Conservation (phyloP, 2,329 filamentous ascomycete genomes). For the Paraphoma chrysanthemicola region DNA sequence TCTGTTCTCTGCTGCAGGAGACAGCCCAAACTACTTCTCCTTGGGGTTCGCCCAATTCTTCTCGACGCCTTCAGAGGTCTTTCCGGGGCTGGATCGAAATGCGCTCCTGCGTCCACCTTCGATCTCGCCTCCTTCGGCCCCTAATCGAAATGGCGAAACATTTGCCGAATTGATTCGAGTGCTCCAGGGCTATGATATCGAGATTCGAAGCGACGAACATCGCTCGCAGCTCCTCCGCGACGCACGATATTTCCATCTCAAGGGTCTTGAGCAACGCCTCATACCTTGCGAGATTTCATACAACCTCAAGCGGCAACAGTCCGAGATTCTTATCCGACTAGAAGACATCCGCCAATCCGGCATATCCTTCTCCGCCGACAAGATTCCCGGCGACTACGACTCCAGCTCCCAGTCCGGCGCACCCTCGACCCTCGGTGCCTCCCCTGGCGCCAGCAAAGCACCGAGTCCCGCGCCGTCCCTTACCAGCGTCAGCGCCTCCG, state of each 20-base stretch:
- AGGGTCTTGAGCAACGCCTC: constrained; percentile 86
- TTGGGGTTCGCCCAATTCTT: constrained; percentile 91
- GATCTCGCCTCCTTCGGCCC: constrained; percentile 81
- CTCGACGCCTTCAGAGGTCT: constrained; percentile 77
- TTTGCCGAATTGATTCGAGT: constrained; percentile 85
- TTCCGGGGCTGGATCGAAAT: constrained; percentile 82
- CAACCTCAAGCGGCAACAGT: constrained; percentile 71
- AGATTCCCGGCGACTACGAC: constrained; percentile 24
- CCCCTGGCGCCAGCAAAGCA: constrained; percentile 33
- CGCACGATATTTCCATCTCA: constrained; percentile 91
- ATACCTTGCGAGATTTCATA: constrained; percentile 78
- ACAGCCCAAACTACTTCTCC: constrained; percentile 95
- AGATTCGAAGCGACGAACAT: constrained; percentile 78
- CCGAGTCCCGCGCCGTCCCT: constrained; percentile 28
- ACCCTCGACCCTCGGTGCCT: constrained; percentile 19
- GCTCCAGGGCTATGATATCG: constrained; percentile 81
- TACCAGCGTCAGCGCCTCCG: constrained; percentile 14
- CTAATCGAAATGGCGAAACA: constrained; percentile 79
- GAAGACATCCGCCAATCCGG: constrained; percentile 91
- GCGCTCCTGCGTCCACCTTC: constrained; percentile 84
- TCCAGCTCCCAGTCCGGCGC: constrained; percentile 25
- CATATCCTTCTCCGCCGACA: constrained; percentile 68
- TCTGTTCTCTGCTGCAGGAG: constrained; percentile 82
- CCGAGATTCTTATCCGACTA: constrained; percentile 80
- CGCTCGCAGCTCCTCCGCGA: constrained; percentile 80